Percentiles rank a stretch among this genome's conserved stretches.
These are phyloP conservation scores for Xerocomus cyaneibrunnescens DNA, from an alignment of 1,284 basidiomycete genomes.

Conservation along the genomic window DNA sequence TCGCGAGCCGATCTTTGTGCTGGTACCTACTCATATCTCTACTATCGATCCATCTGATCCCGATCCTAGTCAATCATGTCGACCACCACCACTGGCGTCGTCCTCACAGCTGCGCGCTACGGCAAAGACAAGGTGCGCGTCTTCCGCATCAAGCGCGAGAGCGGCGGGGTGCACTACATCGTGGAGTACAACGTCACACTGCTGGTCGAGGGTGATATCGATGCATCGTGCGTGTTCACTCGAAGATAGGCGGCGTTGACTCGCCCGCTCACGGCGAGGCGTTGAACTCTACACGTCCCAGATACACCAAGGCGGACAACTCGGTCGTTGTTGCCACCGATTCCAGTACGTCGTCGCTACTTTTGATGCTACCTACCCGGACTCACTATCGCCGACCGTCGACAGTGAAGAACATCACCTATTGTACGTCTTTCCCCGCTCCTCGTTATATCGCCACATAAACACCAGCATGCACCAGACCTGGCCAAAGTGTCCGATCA, in stretches of 20 bases:
- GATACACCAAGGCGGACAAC: conserved; percentile 85
- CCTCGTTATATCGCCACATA: neutral
- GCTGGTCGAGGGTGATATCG: conserved; percentile 80
- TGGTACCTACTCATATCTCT: too few species aligned
- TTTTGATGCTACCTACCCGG: neutral
- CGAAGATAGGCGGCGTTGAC: too few species aligned
- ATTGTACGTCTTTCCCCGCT: conserved; percentile 54
- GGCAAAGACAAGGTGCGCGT: conserved; percentile 89
- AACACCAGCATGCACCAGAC: conserved; percentile 45
- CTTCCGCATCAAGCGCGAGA: conserved; percentile 79
- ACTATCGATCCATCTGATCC: too few species aligned
- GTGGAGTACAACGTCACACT: conserved; percentile 81
- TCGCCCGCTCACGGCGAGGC: neutral
- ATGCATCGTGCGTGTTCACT: conserved; percentile 50
- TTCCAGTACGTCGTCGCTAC: conserved; percentile 56
- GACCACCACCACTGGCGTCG: conserved; percentile 8
- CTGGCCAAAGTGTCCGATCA: conserved; percentile 87
- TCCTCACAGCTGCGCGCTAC: conserved; percentile 60
- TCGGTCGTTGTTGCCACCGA: conserved; percentile 85
- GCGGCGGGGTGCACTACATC: conserved; percentile 57
- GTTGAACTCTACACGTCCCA: conserved; percentile 26
- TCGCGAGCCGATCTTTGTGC: too few species aligned
- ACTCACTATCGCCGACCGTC: neutral
- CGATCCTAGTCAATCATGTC: too few species aligned
- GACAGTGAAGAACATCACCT: conserved; percentile 90